Percentiles rank a stretch among this genome's conserved stretches.
phyloP scores from a whole-genome alignment of 2,329 filamentous ascomycete genomes.

The Colletotrichum echinochloae region DNA sequence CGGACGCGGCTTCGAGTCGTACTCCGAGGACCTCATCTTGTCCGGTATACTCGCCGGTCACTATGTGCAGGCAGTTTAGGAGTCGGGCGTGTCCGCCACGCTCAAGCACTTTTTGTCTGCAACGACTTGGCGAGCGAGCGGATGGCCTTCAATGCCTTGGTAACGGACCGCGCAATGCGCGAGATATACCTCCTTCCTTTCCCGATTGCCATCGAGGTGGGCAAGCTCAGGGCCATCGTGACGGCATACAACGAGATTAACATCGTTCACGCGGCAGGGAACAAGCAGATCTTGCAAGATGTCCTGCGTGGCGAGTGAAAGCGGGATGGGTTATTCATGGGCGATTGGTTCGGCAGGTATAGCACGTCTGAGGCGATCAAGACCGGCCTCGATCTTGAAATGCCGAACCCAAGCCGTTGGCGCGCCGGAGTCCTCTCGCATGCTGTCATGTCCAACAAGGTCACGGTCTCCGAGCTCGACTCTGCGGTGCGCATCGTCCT shows the following conservation, averaged over 20 bases:
- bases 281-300: conserved; percentile 59
- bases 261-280: conserved; percentile 49
- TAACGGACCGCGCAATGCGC: conserved; percentile 67
- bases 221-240: conserved; percentile 66
- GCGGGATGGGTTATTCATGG: conserved; percentile 68
- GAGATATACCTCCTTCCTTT: conserved; percentile 71
- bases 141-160: conserved; percentile 65
- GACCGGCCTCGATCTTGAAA: conserved; percentile 52
- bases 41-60: conserved; percentile 66
- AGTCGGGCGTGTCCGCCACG: conserved; percentile 65
- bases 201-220: conserved; percentile 65
- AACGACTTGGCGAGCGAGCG: conserved; percentile 71
- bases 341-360: conserved; percentile 70
- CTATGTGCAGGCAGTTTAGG: conserved; percentile 66
- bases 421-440: conserved; percentile 59
- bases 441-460: conserved; percentile 66
- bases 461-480: conserved; percentile 66
- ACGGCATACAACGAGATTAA: conserved; percentile 62
- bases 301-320: conserved; percentile 69
- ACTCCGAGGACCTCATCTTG: conserved; percentile 69
- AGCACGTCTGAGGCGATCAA: conserved; percentile 52
- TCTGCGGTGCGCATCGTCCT: conserved; percentile 49
- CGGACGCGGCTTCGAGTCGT: conserved; percentile 70
- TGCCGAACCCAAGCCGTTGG: conserved; percentile 53
- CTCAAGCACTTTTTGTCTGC: conserved; percentile 72